phyloP scores from a whole-genome alignment of 2,329 filamentous ascomycete genomes.

The Aspergillus sp. region DNA sequence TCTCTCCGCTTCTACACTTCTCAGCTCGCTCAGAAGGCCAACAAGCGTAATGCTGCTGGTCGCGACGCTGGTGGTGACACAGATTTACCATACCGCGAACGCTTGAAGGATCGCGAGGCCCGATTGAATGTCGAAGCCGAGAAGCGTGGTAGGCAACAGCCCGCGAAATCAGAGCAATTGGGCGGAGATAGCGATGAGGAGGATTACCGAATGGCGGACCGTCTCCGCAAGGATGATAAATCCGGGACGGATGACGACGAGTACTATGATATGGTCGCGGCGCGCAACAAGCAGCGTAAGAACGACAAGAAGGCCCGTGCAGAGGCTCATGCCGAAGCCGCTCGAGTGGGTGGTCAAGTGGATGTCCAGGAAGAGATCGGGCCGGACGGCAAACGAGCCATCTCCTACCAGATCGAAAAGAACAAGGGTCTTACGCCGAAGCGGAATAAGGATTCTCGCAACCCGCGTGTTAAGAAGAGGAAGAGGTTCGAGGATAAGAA shows the following conservation, averaged over 20 bases:
- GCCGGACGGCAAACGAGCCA: slow-evolving; percentile 80
- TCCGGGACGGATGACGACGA: slow-evolving; percentile 39
- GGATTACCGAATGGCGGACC: slow-evolving; percentile 47
- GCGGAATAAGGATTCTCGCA: slow-evolving; percentile 87
- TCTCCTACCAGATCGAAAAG: slow-evolving; percentile 90
- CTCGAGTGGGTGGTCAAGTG: slow-evolving; percentile 52
- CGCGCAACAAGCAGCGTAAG: slow-evolving; percentile 50
- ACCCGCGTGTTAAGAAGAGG: slow-evolving; percentile 96
- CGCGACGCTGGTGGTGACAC: slow-evolving; percentile 52
- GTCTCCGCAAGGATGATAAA: slow-evolving; percentile 33
- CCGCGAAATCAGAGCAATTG: slow-evolving; percentile 57
- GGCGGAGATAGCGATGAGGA: slow-evolving; percentile 63
- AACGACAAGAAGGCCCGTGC: slow-evolving; percentile 64
- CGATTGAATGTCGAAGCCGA: slow-evolving; percentile 84
- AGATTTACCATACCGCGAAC: slow-evolving; percentile 72
- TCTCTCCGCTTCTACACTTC: slow-evolving; percentile 95
- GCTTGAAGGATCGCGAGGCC: slow-evolving; percentile 74
- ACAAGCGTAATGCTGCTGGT: slow-evolving; percentile 60
- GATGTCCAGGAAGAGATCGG: slow-evolving; percentile 61
- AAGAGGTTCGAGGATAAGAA: slow-evolving; percentile 93
- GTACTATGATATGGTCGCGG: slow-evolving; percentile 84
- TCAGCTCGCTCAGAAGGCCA: slow-evolving; percentile 90
- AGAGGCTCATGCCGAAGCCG: slow-evolving; percentile 48
- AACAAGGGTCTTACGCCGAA: slow-evolving; percentile 90
- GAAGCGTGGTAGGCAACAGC: slow-evolving; percentile 61